phyloP scores from a whole-genome alignment of 129 eudicot species.

The Heracleum sosnowskyi region DNA sequence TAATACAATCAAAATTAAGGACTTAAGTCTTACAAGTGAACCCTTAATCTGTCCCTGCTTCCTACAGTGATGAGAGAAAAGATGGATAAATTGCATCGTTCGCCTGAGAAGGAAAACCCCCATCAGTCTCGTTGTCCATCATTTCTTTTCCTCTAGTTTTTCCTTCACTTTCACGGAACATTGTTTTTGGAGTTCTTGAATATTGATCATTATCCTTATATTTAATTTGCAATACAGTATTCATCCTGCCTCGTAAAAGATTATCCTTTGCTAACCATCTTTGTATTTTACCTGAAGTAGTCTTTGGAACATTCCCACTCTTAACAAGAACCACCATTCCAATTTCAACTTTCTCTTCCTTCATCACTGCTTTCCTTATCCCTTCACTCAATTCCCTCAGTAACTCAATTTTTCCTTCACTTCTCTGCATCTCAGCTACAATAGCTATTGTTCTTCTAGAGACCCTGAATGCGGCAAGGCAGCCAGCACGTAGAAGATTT shows the following conservation, averaged over 20 bases:
- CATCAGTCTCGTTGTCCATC: background rate
- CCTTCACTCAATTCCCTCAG: constrained; percentile 44
- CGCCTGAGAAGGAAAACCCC: constrained; percentile 1
- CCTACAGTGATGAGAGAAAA: constrained; percentile 19
- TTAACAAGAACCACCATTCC: constrained; percentile 50
- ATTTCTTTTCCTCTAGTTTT: constrained; percentile 10
- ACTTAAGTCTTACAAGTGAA: background rate
- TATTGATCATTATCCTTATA: constrained; percentile 18
- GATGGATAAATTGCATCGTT: background rate
- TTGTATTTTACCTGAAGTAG: constrained; percentile 74
- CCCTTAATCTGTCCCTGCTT: background rate
- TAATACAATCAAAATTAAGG: background rate
- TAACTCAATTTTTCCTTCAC: constrained; percentile 13
- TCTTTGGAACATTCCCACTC: constrained; percentile 64
- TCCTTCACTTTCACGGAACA: constrained; percentile 10
- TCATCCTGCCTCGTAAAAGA: constrained; percentile 36
- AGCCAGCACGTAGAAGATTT: constrained; percentile 49
- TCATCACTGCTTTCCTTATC: constrained; percentile 31
- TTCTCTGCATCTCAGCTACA: constrained; percentile 60
- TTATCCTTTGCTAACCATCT: constrained; percentile 71
- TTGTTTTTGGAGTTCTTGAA: constrained; percentile 8
- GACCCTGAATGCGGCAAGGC: constrained; percentile 51
- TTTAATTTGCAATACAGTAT: constrained; percentile 38
- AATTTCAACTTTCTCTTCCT: constrained; percentile 36
- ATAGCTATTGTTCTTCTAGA: constrained; percentile 19